Base-by-base conservation (phyloP, 768 basidiomycete genomes). In the Strobilomyces dryophilus region DNA sequence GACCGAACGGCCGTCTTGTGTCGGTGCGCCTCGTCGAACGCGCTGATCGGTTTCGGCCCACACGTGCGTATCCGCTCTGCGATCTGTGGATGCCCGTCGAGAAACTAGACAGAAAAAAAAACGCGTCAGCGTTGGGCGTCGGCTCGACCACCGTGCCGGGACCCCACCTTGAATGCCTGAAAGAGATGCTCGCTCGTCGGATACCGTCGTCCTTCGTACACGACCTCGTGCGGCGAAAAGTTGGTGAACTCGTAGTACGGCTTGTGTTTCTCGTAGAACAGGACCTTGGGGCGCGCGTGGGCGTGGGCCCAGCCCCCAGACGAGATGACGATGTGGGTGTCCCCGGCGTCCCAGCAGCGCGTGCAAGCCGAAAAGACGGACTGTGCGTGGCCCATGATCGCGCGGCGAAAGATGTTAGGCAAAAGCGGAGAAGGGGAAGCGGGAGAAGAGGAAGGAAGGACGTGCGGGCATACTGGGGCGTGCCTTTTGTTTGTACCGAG, bases 151-250 rank as follows among this genome's bases (percentile, higher is more conserved):
- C 29, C 29, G 29, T 6, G 3, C 29, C 11, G 9, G 32, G 8
- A 21, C 65, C 64, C n/a, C 51, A 81, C 84, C 67, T 87, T 88
- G 73, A 86, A 83, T 0, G 87, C 85, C 61, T 88, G 86, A 59
- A 87, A 88, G 18, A 89, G 77, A 66, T 89, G 87, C 60, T 88
- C 87, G 64, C 84, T 85, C 8, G 87, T 89, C 0, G 85, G 84
- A 58, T 88, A 89, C 39, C 71, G 71, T 61, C 81, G 83, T 18
- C 81, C 80, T 21, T 80, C 74, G 59, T 86, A 84, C 17, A 76
- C 62, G 8, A 89, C 82, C n/a, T 81, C 74, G 66, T 87, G 84
- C 0, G 80, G 66, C 1, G 87, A 87, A 61, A 87, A 87, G 60
- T 87, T 87, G 8, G 85, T 86, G 59, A 87, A 86, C 17, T 82